Percentiles rank a stretch among this genome's conserved stretches.
Evolutionary conservation across 2,329 filamentous ascomycete genomes (phyloP).

Genomic region (Clarireedia hainanense): DNA sequence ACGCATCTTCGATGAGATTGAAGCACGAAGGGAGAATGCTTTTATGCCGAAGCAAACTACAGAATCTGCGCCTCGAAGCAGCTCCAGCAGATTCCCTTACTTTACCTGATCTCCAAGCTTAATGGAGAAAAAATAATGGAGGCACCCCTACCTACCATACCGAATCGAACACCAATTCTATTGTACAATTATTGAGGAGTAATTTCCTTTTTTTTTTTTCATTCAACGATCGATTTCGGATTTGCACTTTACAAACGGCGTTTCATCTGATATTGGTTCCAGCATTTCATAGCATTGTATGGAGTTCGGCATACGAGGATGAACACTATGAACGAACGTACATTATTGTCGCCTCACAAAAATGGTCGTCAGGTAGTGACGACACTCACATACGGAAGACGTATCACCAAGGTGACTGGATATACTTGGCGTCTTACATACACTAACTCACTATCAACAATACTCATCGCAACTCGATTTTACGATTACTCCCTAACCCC

Average conservation of each 20-base stretch:
- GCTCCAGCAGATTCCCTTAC: no score
- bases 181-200: background rate
- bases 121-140: no score
- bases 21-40: background rate
- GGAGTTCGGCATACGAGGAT: background rate
- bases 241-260: no score
- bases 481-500: background rate
- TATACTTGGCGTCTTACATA: background rate
- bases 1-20: background rate
- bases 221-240: background rate
- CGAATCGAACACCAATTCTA: background rate
- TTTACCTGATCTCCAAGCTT: no score
- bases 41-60: no score
- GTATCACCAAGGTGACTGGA: background rate
- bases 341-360: background rate
- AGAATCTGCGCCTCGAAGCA: no score
- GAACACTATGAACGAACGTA: background rate
- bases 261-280: no score
- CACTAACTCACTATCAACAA: background rate
- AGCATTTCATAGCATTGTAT: background rate
- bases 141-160: no score
- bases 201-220: background rate
- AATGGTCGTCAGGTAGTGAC: background rate
- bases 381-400: background rate
- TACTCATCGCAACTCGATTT: background rate